phyloP scores from a whole-genome alignment of 352 stramenopile genomes.

The Poterioochromonas sp. region DNA sequence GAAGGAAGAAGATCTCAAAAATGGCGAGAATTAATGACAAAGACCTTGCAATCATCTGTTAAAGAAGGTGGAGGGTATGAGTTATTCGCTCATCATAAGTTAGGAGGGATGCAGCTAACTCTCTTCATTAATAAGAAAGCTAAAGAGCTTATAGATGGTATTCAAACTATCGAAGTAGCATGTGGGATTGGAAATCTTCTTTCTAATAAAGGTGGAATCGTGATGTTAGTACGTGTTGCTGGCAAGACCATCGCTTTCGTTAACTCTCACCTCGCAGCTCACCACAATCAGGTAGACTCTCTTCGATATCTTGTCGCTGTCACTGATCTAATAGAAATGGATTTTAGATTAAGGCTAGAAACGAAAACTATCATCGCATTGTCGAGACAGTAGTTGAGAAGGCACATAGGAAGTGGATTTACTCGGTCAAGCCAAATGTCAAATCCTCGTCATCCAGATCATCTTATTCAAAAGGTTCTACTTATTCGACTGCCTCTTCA shows the following conservation, averaged over 20 bases:
- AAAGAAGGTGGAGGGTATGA: slow-evolving; percentile 40
- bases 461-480: too few relatives aligned
- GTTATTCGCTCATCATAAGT: slow-evolving; percentile 64
- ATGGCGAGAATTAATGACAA: slow-evolving; percentile 64
- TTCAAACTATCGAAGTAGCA: slow-evolving; percentile 65
- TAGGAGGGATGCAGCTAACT: slow-evolving; percentile 83
- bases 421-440: too few relatives aligned
- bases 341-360: not conserved
- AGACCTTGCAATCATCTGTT: slow-evolving; percentile 62
- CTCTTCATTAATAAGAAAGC: slow-evolving; percentile 65
- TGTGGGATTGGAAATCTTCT: slow-evolving; percentile 85
- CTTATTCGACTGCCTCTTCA: too few relatives aligned
- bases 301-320: too few relatives aligned
- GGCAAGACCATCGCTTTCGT: slow-evolving; percentile 56
- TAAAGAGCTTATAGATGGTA: slow-evolving; percentile 59
- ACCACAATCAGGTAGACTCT: slow-evolving; percentile 62
- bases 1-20: slow-evolving; percentile 60
- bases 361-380: not conserved
- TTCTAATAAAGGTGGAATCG: slow-evolving; percentile 73
- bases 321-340: too few relatives aligned
- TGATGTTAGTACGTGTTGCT: slow-evolving; percentile 45
- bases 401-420: too few relatives aligned
- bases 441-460: too few relatives aligned
- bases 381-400: not conserved
- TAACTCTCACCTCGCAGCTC: slow-evolving; percentile 82